phyloP scores from a whole-genome alignment of 345 rosid species.

The Sisymbrium altissimum region DNA sequence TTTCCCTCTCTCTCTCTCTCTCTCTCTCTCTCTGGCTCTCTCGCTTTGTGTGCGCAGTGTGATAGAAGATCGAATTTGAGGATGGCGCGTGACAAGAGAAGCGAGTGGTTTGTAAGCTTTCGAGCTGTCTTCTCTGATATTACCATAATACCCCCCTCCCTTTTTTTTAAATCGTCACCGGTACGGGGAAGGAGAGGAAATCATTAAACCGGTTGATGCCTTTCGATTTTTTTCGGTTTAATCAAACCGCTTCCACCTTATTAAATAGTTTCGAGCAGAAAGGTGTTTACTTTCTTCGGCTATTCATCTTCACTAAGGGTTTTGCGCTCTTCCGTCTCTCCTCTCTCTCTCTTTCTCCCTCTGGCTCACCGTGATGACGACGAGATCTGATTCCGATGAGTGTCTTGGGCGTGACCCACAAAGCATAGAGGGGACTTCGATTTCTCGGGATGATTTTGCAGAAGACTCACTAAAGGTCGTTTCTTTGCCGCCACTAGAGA shows the following conservation, averaged over 20 bases:
- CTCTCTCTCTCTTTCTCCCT: neutral
- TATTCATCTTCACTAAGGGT: neutral
- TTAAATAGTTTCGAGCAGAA: neutral
- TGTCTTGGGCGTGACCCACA: neutral
- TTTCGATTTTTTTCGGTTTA: neutral
- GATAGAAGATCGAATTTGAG: conserved; percentile 25
- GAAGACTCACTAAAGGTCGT: conserved; percentile 16
- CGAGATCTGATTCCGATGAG: conserved; percentile 18
- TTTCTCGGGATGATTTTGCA: neutral
- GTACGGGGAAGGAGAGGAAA: neutral
- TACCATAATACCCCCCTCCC: conserved; percentile 6
- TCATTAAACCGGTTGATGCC: neutral
- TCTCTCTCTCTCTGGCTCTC: conserved; percentile 1
- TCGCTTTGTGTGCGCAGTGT: conserved; percentile 27
- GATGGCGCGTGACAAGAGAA: conserved; percentile 36
- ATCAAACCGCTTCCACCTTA: conserved; percentile 2
- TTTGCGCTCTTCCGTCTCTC: neutral
- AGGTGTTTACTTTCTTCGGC: neutral
- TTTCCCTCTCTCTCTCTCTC: too few relatives aligned
- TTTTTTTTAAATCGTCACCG: neutral
- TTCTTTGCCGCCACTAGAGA: conserved; percentile 22
- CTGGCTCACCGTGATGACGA: neutral
- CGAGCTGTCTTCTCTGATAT: neutral
- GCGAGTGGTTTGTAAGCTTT: conserved; percentile 32
- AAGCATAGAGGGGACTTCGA: neutral